A percentile compares a stretch with the other conserved stretches of the same genome.
phyloP scores from a whole-genome alignment of 371 early-diverging fungal species.

The Catenaria anguillulae region DNA sequence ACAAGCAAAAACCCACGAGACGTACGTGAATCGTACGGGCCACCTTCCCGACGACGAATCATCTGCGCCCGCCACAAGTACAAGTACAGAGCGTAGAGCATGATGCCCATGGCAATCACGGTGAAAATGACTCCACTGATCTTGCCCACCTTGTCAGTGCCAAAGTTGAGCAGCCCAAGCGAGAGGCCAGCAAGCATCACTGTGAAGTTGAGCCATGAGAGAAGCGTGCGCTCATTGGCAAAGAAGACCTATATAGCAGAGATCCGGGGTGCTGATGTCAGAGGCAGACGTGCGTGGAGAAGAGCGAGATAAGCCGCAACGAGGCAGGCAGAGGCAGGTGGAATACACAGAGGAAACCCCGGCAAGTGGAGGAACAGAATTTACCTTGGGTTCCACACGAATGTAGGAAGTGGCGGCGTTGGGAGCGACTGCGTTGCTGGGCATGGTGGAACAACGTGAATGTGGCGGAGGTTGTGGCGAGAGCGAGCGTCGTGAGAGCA shows the following conservation, averaged over 20 bases:
- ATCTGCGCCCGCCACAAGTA: conserved; percentile 86
- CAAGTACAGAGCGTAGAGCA: conserved; percentile 79
- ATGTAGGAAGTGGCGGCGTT: not conserved
- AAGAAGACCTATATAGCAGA: not conserved
- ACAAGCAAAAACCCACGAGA: no score
- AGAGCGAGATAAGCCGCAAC: no score
- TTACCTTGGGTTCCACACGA: not conserved
- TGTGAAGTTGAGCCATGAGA: conserved; percentile 56
- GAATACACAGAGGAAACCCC: no score
- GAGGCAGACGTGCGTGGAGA: no score
- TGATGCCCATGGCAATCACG: conserved; percentile 55
- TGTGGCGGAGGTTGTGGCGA: not conserved
- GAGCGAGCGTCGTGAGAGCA: no score
- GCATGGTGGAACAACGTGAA: not conserved
- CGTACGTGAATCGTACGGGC: conserved; percentile 39
- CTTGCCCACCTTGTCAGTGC: conserved; percentile 49
- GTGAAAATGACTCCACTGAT: conserved; percentile 68
- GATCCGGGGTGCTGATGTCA: no score
- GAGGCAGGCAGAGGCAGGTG: no score
- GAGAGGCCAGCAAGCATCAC: conserved; percentile 58
- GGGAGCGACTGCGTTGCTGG: not conserved
- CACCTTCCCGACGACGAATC: conserved; percentile 51
- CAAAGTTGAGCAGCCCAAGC: conserved; percentile 69
- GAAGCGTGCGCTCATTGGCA: not conserved
- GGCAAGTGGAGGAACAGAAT: no score